Evolutionary conservation across 2,329 filamentous ascomycete species (phyloP).

Genomic region (Myriosclerotinia duriaeana): DNA sequence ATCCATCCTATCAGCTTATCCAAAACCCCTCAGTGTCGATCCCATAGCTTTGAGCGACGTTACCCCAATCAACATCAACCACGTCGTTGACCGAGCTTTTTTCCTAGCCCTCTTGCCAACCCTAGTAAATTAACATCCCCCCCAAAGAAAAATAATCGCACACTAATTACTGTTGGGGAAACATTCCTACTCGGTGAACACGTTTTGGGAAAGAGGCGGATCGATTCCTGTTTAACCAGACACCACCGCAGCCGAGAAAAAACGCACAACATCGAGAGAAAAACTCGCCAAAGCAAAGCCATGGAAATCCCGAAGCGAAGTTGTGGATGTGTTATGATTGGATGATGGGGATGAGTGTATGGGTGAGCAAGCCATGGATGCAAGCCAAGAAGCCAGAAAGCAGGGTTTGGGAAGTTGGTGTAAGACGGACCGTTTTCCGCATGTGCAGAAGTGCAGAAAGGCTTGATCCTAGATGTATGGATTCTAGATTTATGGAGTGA

Average conservation of each 20-base stretch:
- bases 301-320: conserved; percentile 22
- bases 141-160: neutral
- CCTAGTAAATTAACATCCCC: neutral
- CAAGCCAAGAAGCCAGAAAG: conserved; percentile 8
- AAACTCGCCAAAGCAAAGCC: neutral
- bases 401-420: conserved; percentile 15
- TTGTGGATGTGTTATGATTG: neutral
- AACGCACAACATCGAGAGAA: conserved; percentile 19
- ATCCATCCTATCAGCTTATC: conserved; percentile 33
- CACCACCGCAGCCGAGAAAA: neutral
- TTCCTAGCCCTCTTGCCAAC: conserved; percentile 20
- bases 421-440: conserved; percentile 27
- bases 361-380: too few species aligned
- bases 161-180: neutral
- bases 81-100: conserved; percentile 34
- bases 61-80: conserved; percentile 39
- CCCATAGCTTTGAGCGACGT: conserved; percentile 27
- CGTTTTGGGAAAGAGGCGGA: conserved; percentile 6
- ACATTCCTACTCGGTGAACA: conserved; percentile 19
- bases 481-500: conserved; percentile 9
- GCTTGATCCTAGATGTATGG: neutral
- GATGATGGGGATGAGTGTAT: neutral
- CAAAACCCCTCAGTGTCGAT: conserved; percentile 25
- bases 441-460: conserved; percentile 19
- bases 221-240: conserved; percentile 1